Evolutionary conservation across 2,329 filamentous ascomycete species (phyloP).

Genomic region (Pseudocercospora musae): DNA sequence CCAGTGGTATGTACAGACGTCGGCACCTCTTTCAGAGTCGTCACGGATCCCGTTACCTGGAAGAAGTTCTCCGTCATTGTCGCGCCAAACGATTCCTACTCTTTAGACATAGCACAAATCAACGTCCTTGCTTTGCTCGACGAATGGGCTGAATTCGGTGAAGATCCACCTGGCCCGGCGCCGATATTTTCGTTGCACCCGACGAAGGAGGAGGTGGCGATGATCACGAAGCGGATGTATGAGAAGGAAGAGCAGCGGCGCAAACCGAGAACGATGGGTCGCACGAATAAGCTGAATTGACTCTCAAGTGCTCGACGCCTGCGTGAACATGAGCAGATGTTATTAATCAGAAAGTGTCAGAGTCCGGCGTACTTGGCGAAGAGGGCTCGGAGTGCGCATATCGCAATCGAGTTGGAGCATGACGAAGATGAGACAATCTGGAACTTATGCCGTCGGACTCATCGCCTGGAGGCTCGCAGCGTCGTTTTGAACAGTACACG

Average conservation of each 20-base stretch:
- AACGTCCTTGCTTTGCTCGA: slow-evolving; percentile 60
- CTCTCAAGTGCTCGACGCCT: slow-evolving; percentile 60
- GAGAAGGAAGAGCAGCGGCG: slow-evolving; percentile 56
- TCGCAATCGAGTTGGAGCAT: background rate
- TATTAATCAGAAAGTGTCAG: slow-evolving; percentile 27
- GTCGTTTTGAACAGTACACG: background rate
- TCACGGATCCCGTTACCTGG: slow-evolving; percentile 51
- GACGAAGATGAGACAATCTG: background rate
- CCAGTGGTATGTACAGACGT: slow-evolving; percentile 50
- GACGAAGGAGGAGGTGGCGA: slow-evolving; percentile 49
- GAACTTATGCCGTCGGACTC: background rate
- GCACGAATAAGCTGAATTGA: slow-evolving; percentile 57
- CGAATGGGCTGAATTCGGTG: slow-evolving; percentile 59
- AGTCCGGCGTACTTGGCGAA: slow-evolving; percentile 18
- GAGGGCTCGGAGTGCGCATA: background rate
- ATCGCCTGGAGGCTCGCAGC: background rate
- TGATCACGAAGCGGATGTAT: slow-evolving; percentile 58
- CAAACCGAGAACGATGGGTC: slow-evolving; percentile 57
- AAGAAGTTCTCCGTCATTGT: slow-evolving; percentile 60
- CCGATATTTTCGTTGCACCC: slow-evolving; percentile 50
- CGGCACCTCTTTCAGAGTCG: slow-evolving; percentile 53
- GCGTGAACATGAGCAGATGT: slow-evolving; percentile 38
- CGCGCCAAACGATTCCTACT: slow-evolving; percentile 60
- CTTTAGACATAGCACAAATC: slow-evolving; percentile 60
- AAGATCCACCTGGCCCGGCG: slow-evolving; percentile 43